Percentiles rank a stretch among this genome's conserved stretches.
These are phyloP conservation scores for Xylaria sp. DNA, from an alignment of 2,329 filamentous ascomycete genomes.

Conservation along the genomic window DNA sequence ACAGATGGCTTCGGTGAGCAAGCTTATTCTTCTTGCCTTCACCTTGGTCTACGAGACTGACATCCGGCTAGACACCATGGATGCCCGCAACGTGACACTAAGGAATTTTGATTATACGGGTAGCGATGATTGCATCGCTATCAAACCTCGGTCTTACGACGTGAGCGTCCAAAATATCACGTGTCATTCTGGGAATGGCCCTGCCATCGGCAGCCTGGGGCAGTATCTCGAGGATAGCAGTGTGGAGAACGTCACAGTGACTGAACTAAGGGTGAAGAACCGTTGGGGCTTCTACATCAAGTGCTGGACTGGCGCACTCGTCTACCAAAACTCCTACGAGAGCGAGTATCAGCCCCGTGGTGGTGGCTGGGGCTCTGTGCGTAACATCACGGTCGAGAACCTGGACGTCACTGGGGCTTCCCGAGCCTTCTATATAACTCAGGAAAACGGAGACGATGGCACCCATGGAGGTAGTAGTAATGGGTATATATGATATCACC, in stretches of 20 bases:
- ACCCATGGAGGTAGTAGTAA: slow-evolving; percentile 54
- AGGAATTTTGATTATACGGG: slow-evolving; percentile 60
- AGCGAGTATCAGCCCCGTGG: slow-evolving; percentile 54
- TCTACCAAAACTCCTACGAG: slow-evolving; percentile 55
- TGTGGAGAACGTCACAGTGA: slow-evolving; percentile 55
- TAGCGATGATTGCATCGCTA: slow-evolving; percentile 62
- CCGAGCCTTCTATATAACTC: slow-evolving; percentile 50
- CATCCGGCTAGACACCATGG: slow-evolving; percentile 54
- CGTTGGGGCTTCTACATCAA: slow-evolving; percentile 62
- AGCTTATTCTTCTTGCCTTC: neutral
- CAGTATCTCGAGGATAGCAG: slow-evolving; percentile 61
- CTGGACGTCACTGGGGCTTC: slow-evolving; percentile 55
- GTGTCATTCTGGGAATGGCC: slow-evolving; percentile 60
- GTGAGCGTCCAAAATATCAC: slow-evolving; percentile 54
- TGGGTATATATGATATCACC: slow-evolving; percentile 55
- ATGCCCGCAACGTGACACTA: slow-evolving; percentile 54
- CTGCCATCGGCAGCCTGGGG: slow-evolving; percentile 60
- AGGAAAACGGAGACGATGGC: slow-evolving; percentile 56
- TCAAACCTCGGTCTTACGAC: slow-evolving; percentile 61
- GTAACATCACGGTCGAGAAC: slow-evolving; percentile 57
- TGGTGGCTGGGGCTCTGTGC: slow-evolving; percentile 58
- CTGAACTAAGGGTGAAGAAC: slow-evolving; percentile 52
- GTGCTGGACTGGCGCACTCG: slow-evolving; percentile 58
- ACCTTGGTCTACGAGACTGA: neutral
- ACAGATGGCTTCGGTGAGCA: slow-evolving; percentile 56